Conservation (phyloP, 495 filamentous ascomycete genomes). For the Barbatosphaeria neglecta region DNA sequence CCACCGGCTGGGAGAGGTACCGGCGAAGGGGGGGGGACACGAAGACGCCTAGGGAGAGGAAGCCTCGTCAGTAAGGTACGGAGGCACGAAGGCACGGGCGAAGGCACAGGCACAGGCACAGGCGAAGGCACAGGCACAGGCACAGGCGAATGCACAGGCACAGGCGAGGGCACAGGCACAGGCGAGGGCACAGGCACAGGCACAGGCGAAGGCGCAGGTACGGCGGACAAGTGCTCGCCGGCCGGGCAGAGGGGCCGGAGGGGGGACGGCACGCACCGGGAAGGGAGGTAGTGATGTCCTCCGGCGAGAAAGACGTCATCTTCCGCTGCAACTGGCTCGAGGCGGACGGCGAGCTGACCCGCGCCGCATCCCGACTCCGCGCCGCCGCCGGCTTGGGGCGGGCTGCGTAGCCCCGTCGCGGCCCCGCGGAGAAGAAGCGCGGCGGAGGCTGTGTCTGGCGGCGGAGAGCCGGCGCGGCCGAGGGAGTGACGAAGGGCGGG, state of each 20-base stretch:
- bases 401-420: not conserved
- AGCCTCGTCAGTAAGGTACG: not conserved
- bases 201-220: too few species aligned
- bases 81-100: too few species aligned
- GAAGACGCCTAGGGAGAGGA: constrained; percentile 1
- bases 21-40: constrained; percentile 10
- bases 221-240: too few species aligned
- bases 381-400: not conserved
- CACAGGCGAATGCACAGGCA: too few species aligned
- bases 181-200: too few species aligned
- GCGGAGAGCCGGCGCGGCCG: not conserved
- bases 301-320: not conserved
- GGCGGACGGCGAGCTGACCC: not conserved
- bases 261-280: not conserved
- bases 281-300: not conserved
- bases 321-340: not conserved
- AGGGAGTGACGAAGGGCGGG: not conserved
- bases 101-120: too few species aligned
- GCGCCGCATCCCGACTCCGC: not conserved
- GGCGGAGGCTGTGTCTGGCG: not conserved
- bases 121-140: too few species aligned
- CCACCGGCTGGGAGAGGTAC: constrained; percentile 5
- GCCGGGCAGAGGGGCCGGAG: too few species aligned
- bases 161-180: too few species aligned
- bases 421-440: not conserved